Base-by-base conservation (phyloP, 768 basidiomycete species). In the Pisolithus microcarpus region DNA sequence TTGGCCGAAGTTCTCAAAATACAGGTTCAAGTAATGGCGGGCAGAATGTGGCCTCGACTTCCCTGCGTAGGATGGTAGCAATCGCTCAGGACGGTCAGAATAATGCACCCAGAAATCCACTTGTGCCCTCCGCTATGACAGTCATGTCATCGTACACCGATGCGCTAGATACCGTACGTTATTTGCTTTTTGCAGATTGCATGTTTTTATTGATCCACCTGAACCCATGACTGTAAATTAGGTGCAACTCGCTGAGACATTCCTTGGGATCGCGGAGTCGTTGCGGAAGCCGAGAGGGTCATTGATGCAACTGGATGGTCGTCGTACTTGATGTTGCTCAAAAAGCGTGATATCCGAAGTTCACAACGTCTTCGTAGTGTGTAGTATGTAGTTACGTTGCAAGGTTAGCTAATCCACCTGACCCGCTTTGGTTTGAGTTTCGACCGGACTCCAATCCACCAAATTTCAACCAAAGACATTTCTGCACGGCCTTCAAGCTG, bases 231-330 rank as follows among this genome's bases (percentile, higher is more conserved):
- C 39, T 18, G 5, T 10, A 30, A 31, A 38, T 5, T 48, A 82
- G 80, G 69, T 81, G 11, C 73, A 71, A 52, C 70, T 82, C 9
- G 74, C 80, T 0, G 70, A 81, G 56, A 76, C 81, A 3, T 82
- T 83, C 71, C 58, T 82, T 21, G 75, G 74, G 28, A 72, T 82
- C 48, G 79, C 80, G 0, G 77, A 80, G 48, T 80, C 81, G 1
- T 59, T 83, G 63, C 70, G 71, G 55, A 83, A 78, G 56, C 76
- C 80, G 4, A 65, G 43, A 18, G 43, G 26, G 24, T 19, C 40
- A 42, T 8, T 42, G 81, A 56, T 34, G 34, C 34, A 34, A 34
- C 34, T 34, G 34, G 15, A 15, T 34, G 15, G 11, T 15, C 34
- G 34, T 11, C 34, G 34, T 15, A 34, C 34, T 34, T 34, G 34